Percentiles rank a stretch among this genome's conserved stretches.
phyloP scores from a whole-genome alignment of 2,329 filamentous ascomycete species.

The Cytospora leucostoma region DNA sequence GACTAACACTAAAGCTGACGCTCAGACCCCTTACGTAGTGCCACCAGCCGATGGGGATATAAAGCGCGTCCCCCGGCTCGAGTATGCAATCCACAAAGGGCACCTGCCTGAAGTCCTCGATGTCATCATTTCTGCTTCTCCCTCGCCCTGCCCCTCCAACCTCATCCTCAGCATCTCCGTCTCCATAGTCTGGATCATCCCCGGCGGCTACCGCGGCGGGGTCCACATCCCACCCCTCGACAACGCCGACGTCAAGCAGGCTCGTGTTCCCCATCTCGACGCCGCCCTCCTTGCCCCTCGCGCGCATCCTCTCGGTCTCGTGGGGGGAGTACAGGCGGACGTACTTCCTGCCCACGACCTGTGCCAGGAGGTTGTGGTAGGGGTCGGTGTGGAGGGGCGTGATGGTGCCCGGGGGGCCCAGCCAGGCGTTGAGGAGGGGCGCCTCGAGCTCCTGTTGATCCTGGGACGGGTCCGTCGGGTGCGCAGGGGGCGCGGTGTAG shows the following conservation, averaged over 20 bases:
- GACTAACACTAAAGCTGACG: slow-evolving; percentile 91
- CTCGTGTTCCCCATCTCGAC: slow-evolving; percentile 96
- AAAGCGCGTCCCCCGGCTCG: slow-evolving; percentile 78
- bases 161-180: slow-evolving; percentile 24
- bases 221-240: slow-evolving; percentile 60
- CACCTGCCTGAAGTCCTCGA: slow-evolving; percentile 55
- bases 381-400: slow-evolving; percentile 92
- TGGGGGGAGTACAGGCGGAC: slow-evolving; percentile 79
- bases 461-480: slow-evolving; percentile 42
- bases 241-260: slow-evolving; percentile 69
- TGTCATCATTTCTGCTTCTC: slow-evolving; percentile 30
- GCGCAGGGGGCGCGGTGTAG: slow-evolving; percentile 67
- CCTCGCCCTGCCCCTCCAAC: slow-evolving; percentile 28
- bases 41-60: slow-evolving; percentile 96
- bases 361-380: slow-evolving; percentile 88
- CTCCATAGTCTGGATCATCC: slow-evolving; percentile 11
- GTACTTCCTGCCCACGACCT: slow-evolving; percentile 90
- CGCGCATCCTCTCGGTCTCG: slow-evolving; percentile 59
- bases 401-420: slow-evolving; percentile 84
- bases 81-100: slow-evolving; percentile 77
- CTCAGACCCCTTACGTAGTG: slow-evolving; percentile 89
- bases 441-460: slow-evolving; percentile 45
- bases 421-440: slow-evolving; percentile 86
- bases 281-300: slow-evolving; percentile 64
- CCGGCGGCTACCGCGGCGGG: slow-evolving; percentile 27